phyloP scores from a whole-genome alignment of 1,284 basidiomycete species.

The Athelia psychrophila region DNA sequence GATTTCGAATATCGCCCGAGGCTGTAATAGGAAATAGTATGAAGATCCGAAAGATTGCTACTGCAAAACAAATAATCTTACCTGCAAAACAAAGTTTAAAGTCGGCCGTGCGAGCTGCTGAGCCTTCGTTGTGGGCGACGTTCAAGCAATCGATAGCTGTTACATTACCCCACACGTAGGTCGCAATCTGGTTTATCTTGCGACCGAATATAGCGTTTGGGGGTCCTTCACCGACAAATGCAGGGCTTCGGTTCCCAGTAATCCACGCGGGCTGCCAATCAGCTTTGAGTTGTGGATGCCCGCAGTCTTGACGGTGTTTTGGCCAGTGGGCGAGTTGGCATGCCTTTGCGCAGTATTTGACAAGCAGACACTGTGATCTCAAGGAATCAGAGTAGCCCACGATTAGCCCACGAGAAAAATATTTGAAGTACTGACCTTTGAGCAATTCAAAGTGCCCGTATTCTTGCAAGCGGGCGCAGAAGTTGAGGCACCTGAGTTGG shows the following conservation, averaged over 20 bases:
- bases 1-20: constrained; percentile 21
- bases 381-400: too few relatives aligned
- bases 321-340: constrained; percentile 14
- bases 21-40: constrained; percentile 5
- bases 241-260: constrained; percentile 8
- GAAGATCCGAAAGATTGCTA: background rate
- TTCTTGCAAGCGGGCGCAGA: too few relatives aligned
- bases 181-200: too few relatives aligned
- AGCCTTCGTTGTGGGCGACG: constrained; percentile 9
- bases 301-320: constrained; percentile 10
- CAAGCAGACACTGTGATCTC: too few relatives aligned
- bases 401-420: too few relatives aligned
- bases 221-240: constrained; percentile 6
- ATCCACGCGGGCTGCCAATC: constrained; percentile 15
- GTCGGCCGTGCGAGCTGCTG: background rate
- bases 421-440: too few relatives aligned
- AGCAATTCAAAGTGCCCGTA: too few relatives aligned
- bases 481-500: too few relatives aligned
- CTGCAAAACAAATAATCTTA: constrained; percentile 1
- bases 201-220: background rate
- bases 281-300: constrained; percentile 11
- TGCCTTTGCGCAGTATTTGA: constrained; percentile 12
- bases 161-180: constrained; percentile 2
- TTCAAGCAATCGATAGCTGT: constrained; percentile 10
- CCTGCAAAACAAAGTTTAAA: constrained; percentile 13